Evolutionary conservation across 2,329 filamentous ascomycete species (phyloP).

Genomic region (Penicillium sp.): DNA sequence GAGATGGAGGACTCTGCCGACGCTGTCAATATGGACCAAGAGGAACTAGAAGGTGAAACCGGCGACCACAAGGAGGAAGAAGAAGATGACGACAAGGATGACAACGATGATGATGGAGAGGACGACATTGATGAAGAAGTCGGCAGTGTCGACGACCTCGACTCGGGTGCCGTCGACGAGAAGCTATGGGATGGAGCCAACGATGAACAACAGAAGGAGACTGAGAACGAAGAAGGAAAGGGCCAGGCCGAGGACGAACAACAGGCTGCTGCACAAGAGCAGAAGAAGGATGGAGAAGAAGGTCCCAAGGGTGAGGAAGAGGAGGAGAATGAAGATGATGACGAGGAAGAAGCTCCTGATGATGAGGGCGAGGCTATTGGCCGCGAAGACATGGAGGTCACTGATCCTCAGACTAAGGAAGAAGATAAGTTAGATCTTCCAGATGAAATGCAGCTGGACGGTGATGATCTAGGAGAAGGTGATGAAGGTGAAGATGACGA

Average conservation of each 20-base stretch:
- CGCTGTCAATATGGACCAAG: slow-evolving; percentile 67
- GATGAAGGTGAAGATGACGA: slow-evolving; percentile 49
- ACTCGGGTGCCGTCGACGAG: slow-evolving; percentile 89
- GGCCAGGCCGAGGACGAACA: slow-evolving; percentile 58
- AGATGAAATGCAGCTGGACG: slow-evolving; percentile 84
- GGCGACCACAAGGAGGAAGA: slow-evolving; percentile 59
- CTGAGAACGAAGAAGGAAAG: slow-evolving; percentile 72
- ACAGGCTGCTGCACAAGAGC: slow-evolving; percentile 64
- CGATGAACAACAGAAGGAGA: slow-evolving; percentile 68
- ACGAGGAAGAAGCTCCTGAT: slow-evolving; percentile 56
- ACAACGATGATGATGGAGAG: slow-evolving; percentile 64
- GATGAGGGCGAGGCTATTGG: slow-evolving; percentile 66
- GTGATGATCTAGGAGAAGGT: slow-evolving; percentile 62
- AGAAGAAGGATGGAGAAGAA: slow-evolving; percentile 50
- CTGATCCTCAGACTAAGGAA: slow-evolving; percentile 77
- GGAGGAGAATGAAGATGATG: slow-evolving; percentile 60
- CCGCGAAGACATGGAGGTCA: slow-evolving; percentile 66
- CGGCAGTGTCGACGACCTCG: slow-evolving; percentile 87
- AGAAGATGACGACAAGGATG: slow-evolving; percentile 47
- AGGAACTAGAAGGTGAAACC: slow-evolving; percentile 86
- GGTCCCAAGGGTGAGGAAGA: slow-evolving; percentile 48
- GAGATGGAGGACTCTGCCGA: slow-evolving; percentile 52
- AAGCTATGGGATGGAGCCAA: slow-evolving; percentile 95
- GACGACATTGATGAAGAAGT: slow-evolving; percentile 84
- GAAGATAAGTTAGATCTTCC: slow-evolving; percentile 81